A percentile compares a stretch with the other conserved stretches of the same genome.
phyloP scores from a whole-genome alignment of 192 early-diverging fungal genomes.

The Chytriomyces sp. region DNA sequence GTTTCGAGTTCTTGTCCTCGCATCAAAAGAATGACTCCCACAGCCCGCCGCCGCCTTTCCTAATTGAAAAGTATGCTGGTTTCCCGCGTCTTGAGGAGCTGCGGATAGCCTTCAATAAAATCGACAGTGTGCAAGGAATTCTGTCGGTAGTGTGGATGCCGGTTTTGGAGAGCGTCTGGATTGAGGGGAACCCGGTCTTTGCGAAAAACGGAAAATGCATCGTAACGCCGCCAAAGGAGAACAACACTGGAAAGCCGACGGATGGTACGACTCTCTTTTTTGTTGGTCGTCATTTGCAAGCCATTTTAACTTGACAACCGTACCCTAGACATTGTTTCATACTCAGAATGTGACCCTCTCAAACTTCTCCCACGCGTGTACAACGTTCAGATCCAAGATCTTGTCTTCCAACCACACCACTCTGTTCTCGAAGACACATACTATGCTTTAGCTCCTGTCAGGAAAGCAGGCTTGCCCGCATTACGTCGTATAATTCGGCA shows the following conservation, averaged over 20 bases:
- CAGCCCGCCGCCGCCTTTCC: conserved; percentile 24
- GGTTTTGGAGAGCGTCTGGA: conserved; percentile 42
- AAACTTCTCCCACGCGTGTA: conserved; percentile 35
- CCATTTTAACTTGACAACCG: not conserved
- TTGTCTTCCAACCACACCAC: conserved; percentile 30
- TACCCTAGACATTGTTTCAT: not conserved
- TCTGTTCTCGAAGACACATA: conserved; percentile 39
- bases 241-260: too few species aligned
- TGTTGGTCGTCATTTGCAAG: not conserved
- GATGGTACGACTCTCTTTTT: not conserved
- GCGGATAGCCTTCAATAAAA: conserved; percentile 49
- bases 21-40: not conserved
- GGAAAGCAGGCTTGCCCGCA: not conserved
- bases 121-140: conserved; percentile 45
- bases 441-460: conserved; percentile 19
- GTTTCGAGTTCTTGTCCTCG: conserved; percentile 42
- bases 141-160: conserved; percentile 53
- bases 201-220: conserved; percentile 13
- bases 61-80: conserved; percentile 43
- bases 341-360: conserved; percentile 33
- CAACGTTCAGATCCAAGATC: conserved; percentile 42
- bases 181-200: conserved; percentile 61
- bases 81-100: conserved; percentile 54
- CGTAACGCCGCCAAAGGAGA: not conserved
- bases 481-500: conserved; percentile 14